A percentile compares a stretch with the other conserved stretches of the same genome.
These are phyloP conservation scores for Amesomyces nigricolor DNA, from an alignment of 2,329 filamentous ascomycete species.

Conservation along the genomic window DNA sequence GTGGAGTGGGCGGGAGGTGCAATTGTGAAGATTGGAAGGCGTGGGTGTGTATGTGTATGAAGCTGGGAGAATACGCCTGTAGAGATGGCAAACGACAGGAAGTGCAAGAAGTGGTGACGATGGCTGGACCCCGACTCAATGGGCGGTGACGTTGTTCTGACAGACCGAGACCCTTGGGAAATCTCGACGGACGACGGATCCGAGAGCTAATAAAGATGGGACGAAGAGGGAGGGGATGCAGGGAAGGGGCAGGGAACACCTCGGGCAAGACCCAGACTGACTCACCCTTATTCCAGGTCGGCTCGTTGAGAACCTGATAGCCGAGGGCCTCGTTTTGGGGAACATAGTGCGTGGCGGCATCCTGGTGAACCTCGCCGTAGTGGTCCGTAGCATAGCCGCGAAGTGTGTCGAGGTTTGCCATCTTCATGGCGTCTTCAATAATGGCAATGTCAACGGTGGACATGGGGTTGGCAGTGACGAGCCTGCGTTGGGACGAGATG, in stretches of 20 bases:
- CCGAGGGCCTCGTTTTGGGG: slow-evolving; percentile 47
- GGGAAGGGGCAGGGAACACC: slow-evolving; percentile 1
- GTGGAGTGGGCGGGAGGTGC: neutral
- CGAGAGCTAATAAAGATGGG: neutral
- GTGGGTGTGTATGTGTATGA: neutral
- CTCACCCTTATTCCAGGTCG: slow-evolving; percentile 61
- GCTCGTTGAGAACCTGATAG: slow-evolving; percentile 57
- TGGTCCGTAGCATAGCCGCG: slow-evolving; percentile 54
- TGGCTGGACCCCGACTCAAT: neutral
- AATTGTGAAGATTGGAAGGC: neutral
- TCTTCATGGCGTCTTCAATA: slow-evolving; percentile 56
- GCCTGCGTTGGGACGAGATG: slow-evolving; percentile 44
- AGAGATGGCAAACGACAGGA: neutral
- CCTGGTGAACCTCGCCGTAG: slow-evolving; percentile 52
- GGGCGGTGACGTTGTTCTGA: slow-evolving; percentile 5
- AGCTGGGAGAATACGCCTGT: neutral
- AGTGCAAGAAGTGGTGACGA: neutral
- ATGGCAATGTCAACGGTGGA: slow-evolving; percentile 50
- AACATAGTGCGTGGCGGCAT: slow-evolving; percentile 49
- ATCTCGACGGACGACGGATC: neutral
- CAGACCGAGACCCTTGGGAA: neutral
- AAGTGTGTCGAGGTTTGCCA: slow-evolving; percentile 54
- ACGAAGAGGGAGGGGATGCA: slow-evolving; percentile 1
- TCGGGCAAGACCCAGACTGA: slow-evolving; percentile 9
- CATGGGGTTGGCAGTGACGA: slow-evolving; percentile 51